Percentiles rank a stretch among this genome's conserved stretches.
Evolutionary conservation across 2,329 filamentous ascomycete genomes (phyloP).

Genomic region (Fusarium sp.): DNA sequence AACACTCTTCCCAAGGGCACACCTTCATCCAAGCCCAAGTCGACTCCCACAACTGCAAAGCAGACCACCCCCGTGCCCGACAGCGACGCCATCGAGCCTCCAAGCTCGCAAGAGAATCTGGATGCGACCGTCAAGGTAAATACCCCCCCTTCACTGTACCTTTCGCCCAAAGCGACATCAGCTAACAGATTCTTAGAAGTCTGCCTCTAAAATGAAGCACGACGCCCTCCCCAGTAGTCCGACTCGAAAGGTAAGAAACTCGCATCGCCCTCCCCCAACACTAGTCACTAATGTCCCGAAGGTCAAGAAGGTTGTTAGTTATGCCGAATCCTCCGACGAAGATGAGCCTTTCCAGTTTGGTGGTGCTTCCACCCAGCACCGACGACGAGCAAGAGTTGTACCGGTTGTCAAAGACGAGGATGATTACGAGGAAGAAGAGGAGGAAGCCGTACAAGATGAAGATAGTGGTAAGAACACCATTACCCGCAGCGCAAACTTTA

Average conservation of each 20-base stretch:
- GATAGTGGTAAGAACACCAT: conserved; percentile 64
- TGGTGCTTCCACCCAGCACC: conserved; percentile 52
- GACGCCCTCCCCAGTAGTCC: conserved; percentile 70
- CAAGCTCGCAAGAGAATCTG: conserved; percentile 76
- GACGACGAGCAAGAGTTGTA: conserved; percentile 61
- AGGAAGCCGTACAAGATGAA: conserved; percentile 69
- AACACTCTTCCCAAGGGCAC: conserved; percentile 58
- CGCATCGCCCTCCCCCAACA: too few relatives aligned
- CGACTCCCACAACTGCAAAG: conserved; percentile 49
- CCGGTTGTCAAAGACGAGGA: conserved; percentile 73
- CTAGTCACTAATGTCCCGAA: conserved; percentile 41
- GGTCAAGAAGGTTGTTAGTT: conserved; percentile 74
- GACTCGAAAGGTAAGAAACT: conserved; percentile 74
- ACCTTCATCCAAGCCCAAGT: conserved; percentile 50
- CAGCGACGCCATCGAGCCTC: conserved; percentile 77
- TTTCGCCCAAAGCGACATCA: not conserved
- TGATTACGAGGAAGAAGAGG: conserved; percentile 79
- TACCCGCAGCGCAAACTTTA: not conserved
- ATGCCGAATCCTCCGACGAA: conserved; percentile 86
- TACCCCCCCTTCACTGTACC: conserved; percentile 8
- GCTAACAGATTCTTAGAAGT: conserved; percentile 57
- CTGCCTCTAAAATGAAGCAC: conserved; percentile 45
- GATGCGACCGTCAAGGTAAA: conserved; percentile 47
- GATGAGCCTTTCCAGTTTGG: conserved; percentile 74
- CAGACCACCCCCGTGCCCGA: conserved; percentile 79